Conservation (phyloP, 192 early-diverging fungal genomes). For the Coemansia sp. region DNA sequence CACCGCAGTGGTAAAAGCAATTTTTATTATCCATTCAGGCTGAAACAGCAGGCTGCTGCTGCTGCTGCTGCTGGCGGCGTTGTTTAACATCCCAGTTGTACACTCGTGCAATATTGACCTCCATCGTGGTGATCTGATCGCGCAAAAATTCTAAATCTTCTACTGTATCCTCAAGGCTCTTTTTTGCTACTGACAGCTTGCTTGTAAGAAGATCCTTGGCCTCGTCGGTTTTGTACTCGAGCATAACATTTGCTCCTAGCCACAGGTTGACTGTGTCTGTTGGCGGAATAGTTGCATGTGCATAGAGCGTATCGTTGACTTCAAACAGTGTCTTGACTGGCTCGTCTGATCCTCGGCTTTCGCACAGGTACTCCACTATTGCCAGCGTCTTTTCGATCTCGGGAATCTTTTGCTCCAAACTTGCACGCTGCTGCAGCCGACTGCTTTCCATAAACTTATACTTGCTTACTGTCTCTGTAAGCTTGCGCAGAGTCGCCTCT, state of each 20-base stretch:
- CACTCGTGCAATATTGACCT: conserved; percentile 93
- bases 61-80: conserved; percentile 43
- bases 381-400: conserved; percentile 93
- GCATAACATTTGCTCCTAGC: conserved; percentile 98
- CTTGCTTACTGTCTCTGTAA: conserved; percentile 91
- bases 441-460: conserved; percentile 98
- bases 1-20: conserved; percentile 27
- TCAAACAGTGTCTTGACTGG: conserved; percentile 85
- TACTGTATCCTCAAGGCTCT: conserved; percentile 66
- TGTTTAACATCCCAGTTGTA: conserved; percentile 98
- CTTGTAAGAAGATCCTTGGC: conserved; percentile 71
- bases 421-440: conserved; percentile 75
- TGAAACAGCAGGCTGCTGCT: not conserved
- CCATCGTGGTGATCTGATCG: conserved; percentile 99
- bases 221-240: conserved; percentile 90
- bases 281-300: conserved; percentile 73
- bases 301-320: conserved; percentile 92
- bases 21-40: not conserved
- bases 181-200: conserved; percentile 74
- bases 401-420: conserved; percentile 89
- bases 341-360: conserved; percentile 60
- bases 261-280: conserved; percentile 86
- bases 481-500: conserved; percentile 86
- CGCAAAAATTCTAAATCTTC: conserved; percentile 93
- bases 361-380: conserved; percentile 76